Evolutionary conservation across 1,284 basidiomycete species (phyloP).

Genomic region (Puccinia hordei): DNA sequence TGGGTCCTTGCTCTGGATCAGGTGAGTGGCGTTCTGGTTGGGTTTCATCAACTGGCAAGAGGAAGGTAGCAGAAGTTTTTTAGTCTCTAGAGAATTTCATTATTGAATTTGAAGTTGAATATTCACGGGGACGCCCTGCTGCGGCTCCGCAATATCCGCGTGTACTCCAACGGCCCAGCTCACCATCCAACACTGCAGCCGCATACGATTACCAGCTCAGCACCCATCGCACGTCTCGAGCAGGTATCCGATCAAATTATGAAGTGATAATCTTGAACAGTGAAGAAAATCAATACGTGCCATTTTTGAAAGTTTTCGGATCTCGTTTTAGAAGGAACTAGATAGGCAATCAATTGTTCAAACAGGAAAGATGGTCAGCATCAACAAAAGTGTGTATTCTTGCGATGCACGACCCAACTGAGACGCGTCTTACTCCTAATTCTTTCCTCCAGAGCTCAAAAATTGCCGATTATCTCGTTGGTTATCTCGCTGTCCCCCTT

Average conservation of each 20-base stretch:
- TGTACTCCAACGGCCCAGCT: not conserved
- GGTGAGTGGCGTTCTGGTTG: not conserved
- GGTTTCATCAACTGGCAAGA: not conserved
- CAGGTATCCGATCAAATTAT: not conserved
- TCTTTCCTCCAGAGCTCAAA: conserved; percentile 28
- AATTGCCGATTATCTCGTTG: conserved; percentile 48
- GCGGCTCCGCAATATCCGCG: not conserved
- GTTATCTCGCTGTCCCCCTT: not conserved
- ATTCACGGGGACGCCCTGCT: not conserved
- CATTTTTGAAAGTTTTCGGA: not conserved
- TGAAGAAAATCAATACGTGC: not conserved
- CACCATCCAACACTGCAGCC: not conserved
- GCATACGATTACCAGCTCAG: not conserved
- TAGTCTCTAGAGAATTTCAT: not conserved
- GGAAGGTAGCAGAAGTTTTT: not conserved
- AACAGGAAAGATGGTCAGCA: conserved; percentile 15
- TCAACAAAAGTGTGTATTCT: not conserved
- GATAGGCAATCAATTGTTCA: not conserved
- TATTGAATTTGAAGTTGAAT: conserved; percentile 6
- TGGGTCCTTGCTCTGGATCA: conserved; percentile 39
- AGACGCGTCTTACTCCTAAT: not conserved
- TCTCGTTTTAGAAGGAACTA: not conserved
- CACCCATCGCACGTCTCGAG: conserved; percentile 3
- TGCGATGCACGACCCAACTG: not conserved
- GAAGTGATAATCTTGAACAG: conserved; percentile 11